These are phyloP conservation scores for Exophiala calicioides DNA, from an alignment of 2,329 filamentous ascomycete species.

Conservation along the genomic window DNA sequence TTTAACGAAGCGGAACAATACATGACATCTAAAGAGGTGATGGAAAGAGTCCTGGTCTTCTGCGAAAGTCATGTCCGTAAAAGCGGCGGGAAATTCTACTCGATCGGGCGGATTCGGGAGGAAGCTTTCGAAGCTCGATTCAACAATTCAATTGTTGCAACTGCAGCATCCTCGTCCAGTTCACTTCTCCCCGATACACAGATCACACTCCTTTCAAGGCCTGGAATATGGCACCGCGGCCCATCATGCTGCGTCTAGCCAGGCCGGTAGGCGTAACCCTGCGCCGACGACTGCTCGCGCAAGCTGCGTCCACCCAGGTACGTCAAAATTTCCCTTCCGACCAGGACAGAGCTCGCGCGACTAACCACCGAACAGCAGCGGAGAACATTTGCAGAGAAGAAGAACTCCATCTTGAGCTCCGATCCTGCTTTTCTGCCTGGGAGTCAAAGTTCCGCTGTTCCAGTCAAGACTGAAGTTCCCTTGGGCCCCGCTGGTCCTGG, in stretches of 20 bases:
- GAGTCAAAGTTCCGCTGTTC: slow-evolving; percentile 16
- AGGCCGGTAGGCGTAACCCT: slow-evolving; percentile 24
- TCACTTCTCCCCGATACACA: slow-evolving; percentile 2
- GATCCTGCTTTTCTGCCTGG: slow-evolving; percentile 27
- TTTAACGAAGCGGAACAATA: too few species aligned
- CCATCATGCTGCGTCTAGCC: slow-evolving; percentile 30
- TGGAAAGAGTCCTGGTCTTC: neutral
- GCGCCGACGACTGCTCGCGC: slow-evolving; percentile 28
- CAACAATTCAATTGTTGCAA: slow-evolving; percentile 8
- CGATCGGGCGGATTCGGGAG: slow-evolving; percentile 11
- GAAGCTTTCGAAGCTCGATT: too few species aligned
- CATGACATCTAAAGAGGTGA: neutral
- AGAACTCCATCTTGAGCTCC: slow-evolving; percentile 28
- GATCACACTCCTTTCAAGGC: slow-evolving; percentile 14
- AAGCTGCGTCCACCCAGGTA: slow-evolving; percentile 24
- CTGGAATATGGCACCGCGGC: slow-evolving; percentile 22
- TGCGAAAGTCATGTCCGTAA: too few species aligned
- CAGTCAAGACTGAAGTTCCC: slow-evolving; percentile 26
- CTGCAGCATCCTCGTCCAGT: slow-evolving; percentile 7
- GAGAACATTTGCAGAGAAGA: slow-evolving; percentile 28
- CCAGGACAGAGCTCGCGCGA: slow-evolving; percentile 10
- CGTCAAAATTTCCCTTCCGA: slow-evolving; percentile 9
- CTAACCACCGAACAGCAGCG: slow-evolving; percentile 23
- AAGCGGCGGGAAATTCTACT: slow-evolving; percentile 6
- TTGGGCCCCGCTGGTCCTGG: slow-evolving; percentile 27